Conservation (phyloP, 371 early-diverging fungal species). For the Mortierella sp. region DNA sequence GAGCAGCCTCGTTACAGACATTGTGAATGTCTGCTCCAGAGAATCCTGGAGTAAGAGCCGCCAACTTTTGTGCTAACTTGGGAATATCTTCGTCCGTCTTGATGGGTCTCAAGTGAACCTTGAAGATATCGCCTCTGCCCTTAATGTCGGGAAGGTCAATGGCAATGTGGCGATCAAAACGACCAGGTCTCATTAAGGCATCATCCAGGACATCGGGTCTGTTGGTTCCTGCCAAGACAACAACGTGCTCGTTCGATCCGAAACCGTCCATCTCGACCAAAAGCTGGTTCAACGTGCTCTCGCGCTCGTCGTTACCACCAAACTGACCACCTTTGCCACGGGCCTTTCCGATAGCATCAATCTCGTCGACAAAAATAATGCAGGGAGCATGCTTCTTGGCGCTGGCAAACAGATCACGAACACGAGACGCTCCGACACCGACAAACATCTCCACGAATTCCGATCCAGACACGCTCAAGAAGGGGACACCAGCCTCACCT, state of each 20-base stretch:
- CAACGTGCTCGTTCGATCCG: conserved; percentile 90
- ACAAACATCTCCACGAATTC: conserved; percentile 99
- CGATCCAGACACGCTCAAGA: conserved; percentile 97
- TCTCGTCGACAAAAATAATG: conserved; percentile 99
- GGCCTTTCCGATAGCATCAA: conserved; percentile 99
- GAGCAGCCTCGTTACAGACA: conserved; percentile 99
- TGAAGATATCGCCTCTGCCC: conserved; percentile 95
- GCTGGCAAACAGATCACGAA: conserved; percentile 96
- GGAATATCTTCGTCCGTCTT: conserved; percentile 88
- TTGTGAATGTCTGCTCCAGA: conserved; percentile 98
- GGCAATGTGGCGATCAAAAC: conserved; percentile 98
- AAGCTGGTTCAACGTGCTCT: conserved; percentile 97
- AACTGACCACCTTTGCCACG: conserved; percentile 93
- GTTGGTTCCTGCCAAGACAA: conserved; percentile 97
- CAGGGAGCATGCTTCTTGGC: conserved; percentile 98
- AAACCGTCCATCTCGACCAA: conserved; percentile 99
- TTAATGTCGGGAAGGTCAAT: conserved; percentile 98
- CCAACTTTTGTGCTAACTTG: conserved; percentile 84
- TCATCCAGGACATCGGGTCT: conserved; percentile 93
- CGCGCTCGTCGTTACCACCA: conserved; percentile 98
- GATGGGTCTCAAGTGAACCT: conserved; percentile 95
- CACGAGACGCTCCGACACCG: conserved; percentile 98
- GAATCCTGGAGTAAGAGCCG: conserved; percentile 97
- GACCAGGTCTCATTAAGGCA: conserved; percentile 97
- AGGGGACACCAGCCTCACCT: conserved; percentile 98